Percentiles rank a stretch among this genome's conserved stretches.
Evolutionary conservation across 495 filamentous ascomycete species (phyloP).

Genomic region (Aspergillus leporis): DNA sequence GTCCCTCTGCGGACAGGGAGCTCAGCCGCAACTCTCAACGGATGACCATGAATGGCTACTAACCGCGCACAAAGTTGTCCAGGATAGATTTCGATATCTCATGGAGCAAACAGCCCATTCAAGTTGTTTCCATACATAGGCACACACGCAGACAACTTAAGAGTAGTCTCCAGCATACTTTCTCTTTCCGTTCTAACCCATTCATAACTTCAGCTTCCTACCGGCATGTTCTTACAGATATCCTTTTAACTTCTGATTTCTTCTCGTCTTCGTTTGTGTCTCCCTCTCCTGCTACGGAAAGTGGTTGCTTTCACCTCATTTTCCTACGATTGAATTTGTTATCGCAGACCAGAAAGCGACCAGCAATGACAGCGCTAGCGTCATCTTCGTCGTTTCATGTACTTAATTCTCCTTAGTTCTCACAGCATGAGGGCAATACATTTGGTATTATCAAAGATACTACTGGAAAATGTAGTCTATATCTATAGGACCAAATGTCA

Average conservation of each 20-base stretch:
- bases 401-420: conserved; percentile 45
- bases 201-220: conserved; percentile 30
- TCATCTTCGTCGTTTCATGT: conserved; percentile 39
- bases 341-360: conserved; percentile 30
- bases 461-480: background rate
- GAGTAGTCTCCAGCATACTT: conserved; percentile 14
- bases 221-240: conserved; percentile 49
- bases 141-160: conserved; percentile 8
- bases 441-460: background rate
- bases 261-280: conserved; percentile 27
- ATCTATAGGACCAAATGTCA: background rate
- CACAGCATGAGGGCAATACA: conserved; percentile 22
- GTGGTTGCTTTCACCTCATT: conserved; percentile 27
- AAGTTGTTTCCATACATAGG: conserved; percentile 11
- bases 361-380: conserved; percentile 34
- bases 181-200: conserved; percentile 20
- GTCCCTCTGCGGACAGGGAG: conserved; percentile 88
- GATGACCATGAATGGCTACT: conserved; percentile 98
- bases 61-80: conserved; percentile 27
- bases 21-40: conserved; percentile 94
- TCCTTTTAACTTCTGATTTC: conserved; percentile 42
- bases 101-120: conserved; percentile 18
- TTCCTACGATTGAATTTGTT: conserved; percentile 28
- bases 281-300: conserved; percentile 22
- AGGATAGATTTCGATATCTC: conserved; percentile 14